phyloP scores from a whole-genome alignment of 1,284 basidiomycete species.

The Cryptococcus sp. region DNA sequence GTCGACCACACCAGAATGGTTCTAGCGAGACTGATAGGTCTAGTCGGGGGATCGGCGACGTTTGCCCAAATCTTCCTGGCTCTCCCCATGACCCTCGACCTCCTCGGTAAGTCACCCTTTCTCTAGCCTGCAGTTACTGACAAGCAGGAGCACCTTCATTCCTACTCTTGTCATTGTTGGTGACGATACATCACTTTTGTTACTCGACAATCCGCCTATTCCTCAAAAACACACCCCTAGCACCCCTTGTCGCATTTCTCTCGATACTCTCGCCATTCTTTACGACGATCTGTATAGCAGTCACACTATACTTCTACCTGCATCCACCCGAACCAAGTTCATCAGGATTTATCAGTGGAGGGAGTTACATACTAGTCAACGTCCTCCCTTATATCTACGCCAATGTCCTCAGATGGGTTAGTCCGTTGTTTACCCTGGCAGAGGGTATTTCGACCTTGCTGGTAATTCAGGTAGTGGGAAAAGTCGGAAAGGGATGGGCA shows the following conservation, averaged over 20 bases:
- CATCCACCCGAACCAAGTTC: slow-evolving; percentile 22
- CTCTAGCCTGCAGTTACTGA: not conserved
- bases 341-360: slow-evolving; percentile 12
- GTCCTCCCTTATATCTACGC: slow-evolving; percentile 46
- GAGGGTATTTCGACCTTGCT: slow-evolving; percentile 46
- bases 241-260: slow-evolving; percentile 41
- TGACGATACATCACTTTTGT: slow-evolving; percentile 43
- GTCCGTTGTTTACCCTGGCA: slow-evolving; percentile 47
- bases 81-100: slow-evolving; percentile 42
- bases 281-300: slow-evolving; percentile 28
- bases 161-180: slow-evolving; percentile 47
- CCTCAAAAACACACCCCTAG: slow-evolving; percentile 42
- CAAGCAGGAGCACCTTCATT: slow-evolving; percentile 45
- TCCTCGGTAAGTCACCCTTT: slow-evolving; percentile 32
- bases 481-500: slow-evolving; percentile 48
- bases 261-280: slow-evolving; percentile 44
- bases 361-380: slow-evolving; percentile 37
- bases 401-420: slow-evolving; percentile 41
- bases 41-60: slow-evolving; percentile 35
- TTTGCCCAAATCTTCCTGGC: slow-evolving; percentile 43
- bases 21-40: not conserved
- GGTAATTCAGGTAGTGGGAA: slow-evolving; percentile 45
- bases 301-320: slow-evolving; percentile 42
- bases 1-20: not conserved
- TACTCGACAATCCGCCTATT: slow-evolving; percentile 46